phyloP scores from a whole-genome alignment of 805 yeast genomes.

The Candida namnaoensis region DNA sequence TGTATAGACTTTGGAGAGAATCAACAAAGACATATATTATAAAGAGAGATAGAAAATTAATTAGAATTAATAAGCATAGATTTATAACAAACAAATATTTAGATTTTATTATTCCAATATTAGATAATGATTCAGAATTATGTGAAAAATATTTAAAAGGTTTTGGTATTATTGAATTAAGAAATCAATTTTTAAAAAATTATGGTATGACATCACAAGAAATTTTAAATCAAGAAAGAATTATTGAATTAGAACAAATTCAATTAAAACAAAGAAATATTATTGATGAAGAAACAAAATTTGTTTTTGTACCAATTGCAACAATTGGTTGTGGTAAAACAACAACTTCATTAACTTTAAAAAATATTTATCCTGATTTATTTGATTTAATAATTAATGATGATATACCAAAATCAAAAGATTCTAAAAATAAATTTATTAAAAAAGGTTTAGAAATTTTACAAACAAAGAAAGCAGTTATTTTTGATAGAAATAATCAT shows the following conservation, averaged over 20 bases:
- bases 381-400: conserved; percentile 85
- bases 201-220: conserved; percentile 53
- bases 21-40: conserved; percentile 55
- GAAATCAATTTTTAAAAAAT: conserved; percentile 53
- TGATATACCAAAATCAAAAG: conserved; percentile 39
- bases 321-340: conserved; percentile 96
- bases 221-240: conserved; percentile 36
- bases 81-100: conserved; percentile 60
- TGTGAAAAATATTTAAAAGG: conserved; percentile 40
- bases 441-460: conserved; percentile 34
- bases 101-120: conserved; percentile 50
- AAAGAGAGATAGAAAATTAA: conserved; percentile 18
- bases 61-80: conserved; percentile 42
- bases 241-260: conserved; percentile 27
- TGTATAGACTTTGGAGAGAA: conserved; percentile 89
- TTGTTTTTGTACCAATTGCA: conserved; percentile 72
- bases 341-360: conserved; percentile 59
- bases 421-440: conserved; percentile 40
- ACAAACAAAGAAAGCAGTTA: conserved; percentile 36
- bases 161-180: conserved; percentile 64
- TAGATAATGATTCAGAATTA: conserved; percentile 39
- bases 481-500: conserved; percentile 83
- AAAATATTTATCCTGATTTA: conserved; percentile 35
- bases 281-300: conserved; percentile 32
- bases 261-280: conserved; percentile 24